phyloP scores from a whole-genome alignment of 805 yeast species.

The Yarrowia porcina region DNA sequence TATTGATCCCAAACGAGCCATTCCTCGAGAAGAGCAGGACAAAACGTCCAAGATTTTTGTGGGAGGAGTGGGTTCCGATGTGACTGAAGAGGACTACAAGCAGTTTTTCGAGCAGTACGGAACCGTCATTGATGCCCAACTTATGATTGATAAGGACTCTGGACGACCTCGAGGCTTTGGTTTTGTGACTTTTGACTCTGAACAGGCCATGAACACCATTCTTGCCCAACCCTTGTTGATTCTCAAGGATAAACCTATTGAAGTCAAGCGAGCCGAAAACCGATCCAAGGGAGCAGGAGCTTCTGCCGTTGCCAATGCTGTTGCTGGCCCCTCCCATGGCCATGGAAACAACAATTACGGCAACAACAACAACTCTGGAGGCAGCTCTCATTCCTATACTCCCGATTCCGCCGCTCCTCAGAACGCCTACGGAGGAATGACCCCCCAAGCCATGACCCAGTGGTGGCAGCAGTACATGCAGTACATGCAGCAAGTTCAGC shows the following conservation, averaged over 20 bases:
- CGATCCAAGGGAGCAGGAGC: conserved; percentile 15
- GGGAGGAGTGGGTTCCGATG: conserved; percentile 94
- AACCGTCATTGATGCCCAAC: conserved; percentile 88
- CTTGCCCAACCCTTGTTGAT: conserved; percentile 76
- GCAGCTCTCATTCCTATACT: too few species aligned
- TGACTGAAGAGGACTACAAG: conserved; percentile 85
- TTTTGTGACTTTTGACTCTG: conserved; percentile 90
- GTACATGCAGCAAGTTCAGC: conserved; percentile 22
- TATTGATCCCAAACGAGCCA: conserved; percentile 96
- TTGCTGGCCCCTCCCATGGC: neutral
- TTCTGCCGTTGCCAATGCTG: conserved; percentile 1
- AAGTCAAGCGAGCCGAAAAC: conserved; percentile 45
- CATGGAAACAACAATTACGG: neutral
- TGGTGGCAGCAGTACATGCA: conserved; percentile 26
- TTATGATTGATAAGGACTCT: conserved; percentile 95
- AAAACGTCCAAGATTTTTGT: conserved; percentile 95
- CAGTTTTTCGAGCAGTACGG: conserved; percentile 85
- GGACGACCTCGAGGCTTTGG: conserved; percentile 98
- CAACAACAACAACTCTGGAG: neutral
- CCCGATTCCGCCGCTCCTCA: neutral
- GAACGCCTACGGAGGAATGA: conserved; percentile 22
- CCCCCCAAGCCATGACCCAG: conserved; percentile 25
- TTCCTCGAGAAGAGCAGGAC: conserved; percentile 96
- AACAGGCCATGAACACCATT: conserved; percentile 88
- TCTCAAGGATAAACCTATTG: conserved; percentile 69